Conservation (phyloP, 495 filamentous ascomycete genomes). For the Penicillium robsamsonii region DNA sequence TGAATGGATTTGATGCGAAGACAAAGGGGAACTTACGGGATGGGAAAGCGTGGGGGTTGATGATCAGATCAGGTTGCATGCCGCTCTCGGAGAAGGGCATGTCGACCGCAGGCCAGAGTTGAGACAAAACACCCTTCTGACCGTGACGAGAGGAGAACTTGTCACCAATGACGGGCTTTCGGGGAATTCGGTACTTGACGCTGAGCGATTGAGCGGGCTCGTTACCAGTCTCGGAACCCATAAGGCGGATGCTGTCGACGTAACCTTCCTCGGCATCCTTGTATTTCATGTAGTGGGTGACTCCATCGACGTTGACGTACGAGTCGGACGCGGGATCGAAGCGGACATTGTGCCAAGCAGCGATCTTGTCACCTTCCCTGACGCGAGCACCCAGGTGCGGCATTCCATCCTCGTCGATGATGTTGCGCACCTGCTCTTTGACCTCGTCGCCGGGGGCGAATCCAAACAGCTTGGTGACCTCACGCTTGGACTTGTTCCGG, state of each 20-base stretch:
- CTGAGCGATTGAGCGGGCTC: conserved; percentile 82
- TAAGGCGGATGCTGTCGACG: conserved; percentile 87
- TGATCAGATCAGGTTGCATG: conserved; percentile 96
- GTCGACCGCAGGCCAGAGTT: conserved; percentile 90
- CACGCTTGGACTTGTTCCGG: conserved; percentile 51
- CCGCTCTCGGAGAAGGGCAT: conserved; percentile 98
- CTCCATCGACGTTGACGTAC: conserved; percentile 70
- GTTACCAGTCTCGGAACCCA: conserved; percentile 75
- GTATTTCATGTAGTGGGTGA: conserved; percentile 84
- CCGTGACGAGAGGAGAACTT: conserved; percentile 60
- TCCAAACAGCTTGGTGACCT: conserved; percentile 74
- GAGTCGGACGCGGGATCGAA: conserved; percentile 61
- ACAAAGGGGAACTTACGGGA: conserved; percentile 58
- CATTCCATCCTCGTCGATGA: conserved; percentile 82
- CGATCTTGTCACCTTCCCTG: conserved; percentile 76
- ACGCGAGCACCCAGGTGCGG: conserved; percentile 74
- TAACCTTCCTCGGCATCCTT: conserved; percentile 85
- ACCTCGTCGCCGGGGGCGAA: conserved; percentile 72
- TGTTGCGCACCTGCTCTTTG: conserved; percentile 59
- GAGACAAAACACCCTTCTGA: conserved; percentile 75
- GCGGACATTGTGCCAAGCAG: conserved; percentile 84
- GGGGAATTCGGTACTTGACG: conserved; percentile 88
- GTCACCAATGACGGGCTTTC: conserved; percentile 84
- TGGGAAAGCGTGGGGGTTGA: conserved; percentile 99
- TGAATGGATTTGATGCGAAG: neutral